Conservation (phyloP, 176 grass and related monocot species). For the maize (Zea mays) region DNA sequence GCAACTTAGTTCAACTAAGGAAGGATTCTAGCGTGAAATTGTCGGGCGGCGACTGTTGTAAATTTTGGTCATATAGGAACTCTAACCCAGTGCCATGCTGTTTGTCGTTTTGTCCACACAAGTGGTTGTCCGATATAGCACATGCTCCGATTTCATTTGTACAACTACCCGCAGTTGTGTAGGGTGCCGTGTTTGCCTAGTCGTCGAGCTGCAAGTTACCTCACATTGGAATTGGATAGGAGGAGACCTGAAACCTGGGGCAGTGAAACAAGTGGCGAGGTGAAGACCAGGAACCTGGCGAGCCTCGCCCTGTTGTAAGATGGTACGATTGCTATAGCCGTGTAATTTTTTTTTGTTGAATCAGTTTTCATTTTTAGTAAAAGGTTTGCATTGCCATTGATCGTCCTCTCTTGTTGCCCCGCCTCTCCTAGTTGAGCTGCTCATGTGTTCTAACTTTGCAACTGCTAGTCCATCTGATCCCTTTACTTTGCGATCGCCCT, state of each 20-base stretch:
- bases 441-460: background rate
- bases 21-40: conserved; percentile 43
- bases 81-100: conserved; percentile 35
- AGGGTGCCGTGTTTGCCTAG: conserved; percentile 49
- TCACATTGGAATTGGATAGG: conserved; percentile 50
- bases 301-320: conserved; percentile 50
- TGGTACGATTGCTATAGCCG: conserved; percentile 42
- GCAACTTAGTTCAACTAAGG: conserved; percentile 32
- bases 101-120: conserved; percentile 33
- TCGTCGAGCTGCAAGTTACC: conserved; percentile 43
- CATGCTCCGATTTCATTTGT: conserved; percentile 41
- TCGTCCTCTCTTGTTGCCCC: background rate
- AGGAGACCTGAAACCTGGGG: conserved; percentile 37
- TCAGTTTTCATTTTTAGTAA: background rate
- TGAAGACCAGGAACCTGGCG: conserved; percentile 52
- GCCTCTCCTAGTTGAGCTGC: conserved; percentile 5
- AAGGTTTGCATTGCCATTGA: background rate
- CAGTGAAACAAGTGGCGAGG: conserved; percentile 44
- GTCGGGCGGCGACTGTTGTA: conserved; percentile 43
- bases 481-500: no score
- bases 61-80: conserved; percentile 56
- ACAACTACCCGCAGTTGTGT: conserved; percentile 51
- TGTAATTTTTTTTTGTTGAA: conserved; percentile 33
- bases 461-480: background rate
- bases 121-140: conserved; percentile 28